Evolutionary conservation across 2,329 filamentous ascomycete genomes (phyloP).

Genomic region (Penicillium sp.): DNA sequence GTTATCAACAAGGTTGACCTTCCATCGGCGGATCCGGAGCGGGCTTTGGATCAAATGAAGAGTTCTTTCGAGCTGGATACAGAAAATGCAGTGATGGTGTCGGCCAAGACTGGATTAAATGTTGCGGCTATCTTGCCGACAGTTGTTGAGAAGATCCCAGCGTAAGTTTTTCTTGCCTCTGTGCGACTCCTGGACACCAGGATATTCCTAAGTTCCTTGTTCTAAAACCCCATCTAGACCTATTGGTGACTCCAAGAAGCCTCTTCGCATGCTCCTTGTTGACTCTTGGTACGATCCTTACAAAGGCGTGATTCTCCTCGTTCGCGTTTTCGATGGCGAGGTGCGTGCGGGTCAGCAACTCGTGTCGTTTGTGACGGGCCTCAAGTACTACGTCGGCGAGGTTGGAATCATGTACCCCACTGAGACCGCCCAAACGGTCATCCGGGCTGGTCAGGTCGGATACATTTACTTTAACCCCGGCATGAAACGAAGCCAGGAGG

Average conservation of each 20-base stretch:
- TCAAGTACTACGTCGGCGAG: slow-evolving; percentile 91
- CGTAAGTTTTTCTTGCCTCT: slow-evolving; percentile 46
- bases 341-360: slow-evolving; percentile 82
- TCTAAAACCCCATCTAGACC: slow-evolving; percentile 54
- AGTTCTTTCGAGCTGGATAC: slow-evolving; percentile 86
- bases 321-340: slow-evolving; percentile 87
- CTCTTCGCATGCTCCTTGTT: slow-evolving; percentile 82
- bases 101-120: slow-evolving; percentile 91
- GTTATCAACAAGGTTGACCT: slow-evolving; percentile 98
- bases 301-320: slow-evolving; percentile 87
- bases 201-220: neutral
- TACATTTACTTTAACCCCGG: slow-evolving; percentile 98
- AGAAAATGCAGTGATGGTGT: slow-evolving; percentile 75
- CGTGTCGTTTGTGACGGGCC: slow-evolving; percentile 83
- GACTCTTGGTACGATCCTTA: slow-evolving; percentile 99
- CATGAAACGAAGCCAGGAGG: slow-evolving; percentile 96
- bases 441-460: slow-evolving; percentile 91
- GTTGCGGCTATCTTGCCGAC: slow-evolving; percentile 81
- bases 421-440: slow-evolving; percentile 75
- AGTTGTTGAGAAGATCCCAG: slow-evolving; percentile 83
- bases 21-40: slow-evolving; percentile 81
- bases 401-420: slow-evolving; percentile 96
- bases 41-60: slow-evolving; percentile 84
- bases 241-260: slow-evolving; percentile 70
- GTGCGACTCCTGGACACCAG: no score